phyloP scores from a whole-genome alignment of 2,329 filamentous ascomycete species.

The Colletotrichum sublineola region DNA sequence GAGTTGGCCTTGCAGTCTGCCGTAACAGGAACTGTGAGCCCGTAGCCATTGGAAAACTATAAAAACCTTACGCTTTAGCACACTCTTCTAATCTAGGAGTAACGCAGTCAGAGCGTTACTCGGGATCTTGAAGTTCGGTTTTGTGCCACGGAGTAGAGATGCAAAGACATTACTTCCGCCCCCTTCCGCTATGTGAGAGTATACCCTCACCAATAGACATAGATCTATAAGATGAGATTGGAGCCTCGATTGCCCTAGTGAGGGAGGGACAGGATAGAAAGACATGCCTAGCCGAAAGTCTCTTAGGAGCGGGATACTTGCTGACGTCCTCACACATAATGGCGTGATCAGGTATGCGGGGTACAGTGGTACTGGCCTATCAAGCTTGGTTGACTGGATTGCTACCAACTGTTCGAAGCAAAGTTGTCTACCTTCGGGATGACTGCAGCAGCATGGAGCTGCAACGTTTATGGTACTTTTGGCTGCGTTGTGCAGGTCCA shows the following conservation, averaged over 20 bases:
- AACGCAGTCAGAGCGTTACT: not conserved
- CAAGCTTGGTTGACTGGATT: not conserved
- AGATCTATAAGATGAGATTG: not conserved
- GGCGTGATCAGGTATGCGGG: not conserved
- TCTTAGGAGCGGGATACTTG: not conserved
- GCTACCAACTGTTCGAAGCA: not conserved
- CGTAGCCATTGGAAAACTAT: not conserved
- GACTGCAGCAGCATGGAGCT: not conserved
- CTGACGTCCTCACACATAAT: not conserved
- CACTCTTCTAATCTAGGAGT: not conserved
- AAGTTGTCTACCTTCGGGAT: not conserved
- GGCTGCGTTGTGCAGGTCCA: not conserved
- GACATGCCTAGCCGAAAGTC: not conserved
- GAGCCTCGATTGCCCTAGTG: not conserved
- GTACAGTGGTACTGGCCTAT: not conserved
- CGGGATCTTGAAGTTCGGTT: not conserved
- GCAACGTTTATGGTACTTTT: not conserved
- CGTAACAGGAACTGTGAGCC: too few species aligned
- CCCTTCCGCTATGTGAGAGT: not conserved
- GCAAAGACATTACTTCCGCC: not conserved
- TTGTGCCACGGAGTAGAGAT: not conserved
- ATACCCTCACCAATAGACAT: not conserved
- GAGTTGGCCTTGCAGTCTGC: too few species aligned
- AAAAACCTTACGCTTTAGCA: not conserved
- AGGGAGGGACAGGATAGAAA: not conserved